Percentiles rank a stretch among this genome's conserved stretches.
Evolutionary conservation across 495 filamentous ascomycete genomes (phyloP).

Genomic region (Lasiosphaeriaceae sp.): DNA sequence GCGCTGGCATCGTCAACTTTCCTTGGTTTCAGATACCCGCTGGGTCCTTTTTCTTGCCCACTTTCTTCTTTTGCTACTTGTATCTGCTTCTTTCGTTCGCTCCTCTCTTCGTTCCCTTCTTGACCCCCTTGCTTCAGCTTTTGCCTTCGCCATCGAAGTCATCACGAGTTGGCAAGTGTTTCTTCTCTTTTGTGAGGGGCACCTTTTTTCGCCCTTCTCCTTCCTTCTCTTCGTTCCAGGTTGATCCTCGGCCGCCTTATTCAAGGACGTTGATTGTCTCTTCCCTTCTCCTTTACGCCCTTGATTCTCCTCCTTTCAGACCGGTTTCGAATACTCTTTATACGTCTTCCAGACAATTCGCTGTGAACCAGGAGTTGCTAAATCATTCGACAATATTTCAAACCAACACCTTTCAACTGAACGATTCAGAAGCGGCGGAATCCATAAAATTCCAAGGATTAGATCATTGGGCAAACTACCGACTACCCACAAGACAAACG

Average conservation of each 20-base stretch:
- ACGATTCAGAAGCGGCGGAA: no score
- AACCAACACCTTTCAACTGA: no score
- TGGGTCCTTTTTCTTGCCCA: constrained; percentile 9
- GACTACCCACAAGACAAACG: no score
- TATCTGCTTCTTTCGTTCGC: constrained; percentile 5
- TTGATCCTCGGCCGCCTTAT: constrained; percentile 47
- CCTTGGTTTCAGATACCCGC: constrained; percentile 36
- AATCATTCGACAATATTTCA: not conserved
- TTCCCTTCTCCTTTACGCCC: constrained; percentile 14
- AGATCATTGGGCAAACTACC: no score
- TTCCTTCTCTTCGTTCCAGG: constrained; percentile 43
- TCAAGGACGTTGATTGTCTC: constrained; percentile 23
- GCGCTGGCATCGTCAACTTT: constrained; percentile 11
- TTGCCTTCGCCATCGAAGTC: constrained; percentile 11
- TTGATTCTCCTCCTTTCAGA: constrained; percentile 16
- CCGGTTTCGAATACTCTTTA: constrained; percentile 21
- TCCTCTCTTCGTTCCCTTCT: constrained; percentile 11
- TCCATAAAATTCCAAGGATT: no score
- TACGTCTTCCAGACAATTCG: not conserved
- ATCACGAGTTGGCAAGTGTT: not conserved
- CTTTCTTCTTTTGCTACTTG: constrained; percentile 2
- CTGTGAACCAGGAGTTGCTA: not conserved
- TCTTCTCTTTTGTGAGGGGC: constrained; percentile 11
- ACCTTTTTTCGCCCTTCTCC: constrained; percentile 18
- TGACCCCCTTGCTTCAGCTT: constrained; percentile 11